Conservation (phyloP, 1,284 basidiomycete genomes). For the Coniferiporia sulphurascens region DNA sequence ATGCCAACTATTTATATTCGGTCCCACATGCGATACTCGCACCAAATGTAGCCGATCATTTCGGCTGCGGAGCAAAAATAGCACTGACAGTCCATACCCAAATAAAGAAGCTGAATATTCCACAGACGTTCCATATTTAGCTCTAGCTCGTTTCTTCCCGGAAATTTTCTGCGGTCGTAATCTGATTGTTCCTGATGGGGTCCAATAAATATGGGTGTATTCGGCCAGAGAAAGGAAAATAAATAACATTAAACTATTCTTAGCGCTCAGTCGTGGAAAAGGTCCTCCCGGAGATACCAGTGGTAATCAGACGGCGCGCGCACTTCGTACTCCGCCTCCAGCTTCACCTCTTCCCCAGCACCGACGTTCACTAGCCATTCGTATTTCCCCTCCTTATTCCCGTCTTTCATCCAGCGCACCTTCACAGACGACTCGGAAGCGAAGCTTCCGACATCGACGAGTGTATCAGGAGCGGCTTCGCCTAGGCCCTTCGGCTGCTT, state of each 20-base stretch:
- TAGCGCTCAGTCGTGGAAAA: background rate
- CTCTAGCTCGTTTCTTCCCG: too few relatives aligned
- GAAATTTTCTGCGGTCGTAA: too few relatives aligned
- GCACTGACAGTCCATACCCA: background rate
- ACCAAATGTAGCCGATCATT: slow-evolving; percentile 4
- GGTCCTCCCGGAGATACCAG: slow-evolving; percentile 21
- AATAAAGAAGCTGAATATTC: too few relatives aligned
- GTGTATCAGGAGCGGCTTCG: slow-evolving; percentile 38
- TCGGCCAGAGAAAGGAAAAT: background rate
- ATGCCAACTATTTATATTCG: slow-evolving; percentile 9
- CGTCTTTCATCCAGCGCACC: slow-evolving; percentile 29
- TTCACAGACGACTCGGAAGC: slow-evolving; percentile 5
- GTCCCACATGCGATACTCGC: background rate
- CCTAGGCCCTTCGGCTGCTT: slow-evolving; percentile 44
- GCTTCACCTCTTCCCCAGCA: slow-evolving; percentile 34
- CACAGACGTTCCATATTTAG: too few relatives aligned
- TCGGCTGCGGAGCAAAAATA: background rate
- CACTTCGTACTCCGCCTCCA: slow-evolving; percentile 48
- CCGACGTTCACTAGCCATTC: slow-evolving; percentile 36
- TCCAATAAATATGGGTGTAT: background rate
- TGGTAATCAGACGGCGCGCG: slow-evolving; percentile 38
- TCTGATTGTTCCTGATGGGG: too few relatives aligned
- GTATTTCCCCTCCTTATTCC: slow-evolving; percentile 40
- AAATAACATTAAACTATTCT: background rate
- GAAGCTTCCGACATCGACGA: slow-evolving; percentile 26